Evolutionary conservation across 345 rosid species (phyloP).

Genomic region (Sonneratia caseolaris): DNA sequence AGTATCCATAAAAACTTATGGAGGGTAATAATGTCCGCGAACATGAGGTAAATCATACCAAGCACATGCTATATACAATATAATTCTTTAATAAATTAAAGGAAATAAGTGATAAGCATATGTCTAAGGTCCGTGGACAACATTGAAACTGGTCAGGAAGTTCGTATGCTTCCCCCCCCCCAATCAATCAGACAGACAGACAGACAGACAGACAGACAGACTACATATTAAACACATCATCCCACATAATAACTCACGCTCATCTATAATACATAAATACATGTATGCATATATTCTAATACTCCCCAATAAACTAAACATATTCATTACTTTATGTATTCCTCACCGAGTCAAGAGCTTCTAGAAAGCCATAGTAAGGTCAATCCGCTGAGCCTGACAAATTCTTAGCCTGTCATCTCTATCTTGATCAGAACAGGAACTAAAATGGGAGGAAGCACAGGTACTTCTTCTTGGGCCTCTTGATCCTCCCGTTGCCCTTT

Average conservation of each 20-base stretch:
- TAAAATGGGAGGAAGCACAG: constrained; percentile 30
- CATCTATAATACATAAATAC: not conserved
- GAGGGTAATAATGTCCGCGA: too few species aligned
- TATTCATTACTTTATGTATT: not conserved
- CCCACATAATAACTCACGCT: not conserved
- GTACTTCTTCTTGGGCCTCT: constrained; percentile 25
- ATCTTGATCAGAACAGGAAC: constrained; percentile 1
- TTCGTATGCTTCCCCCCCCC: not conserved
- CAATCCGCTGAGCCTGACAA: not conserved
- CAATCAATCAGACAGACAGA: not conserved
- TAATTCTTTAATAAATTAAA: too few species aligned
- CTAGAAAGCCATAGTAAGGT: not conserved
- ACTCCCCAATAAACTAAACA: not conserved
- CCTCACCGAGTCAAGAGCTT: not conserved
- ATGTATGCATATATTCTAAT: not conserved
- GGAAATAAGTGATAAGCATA: too few species aligned
- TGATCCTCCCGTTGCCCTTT: constrained; percentile 17
- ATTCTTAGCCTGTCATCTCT: not conserved
- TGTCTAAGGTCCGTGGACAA: not conserved
- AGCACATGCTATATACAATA: too few species aligned
- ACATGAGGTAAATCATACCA: too few species aligned
- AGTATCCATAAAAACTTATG: too few species aligned
- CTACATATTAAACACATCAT: not conserved
- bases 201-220: not conserved
- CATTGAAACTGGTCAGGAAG: not conserved